Base-by-base conservation (phyloP, 768 basidiomycete genomes). In the Lactarius indigo region DNA sequence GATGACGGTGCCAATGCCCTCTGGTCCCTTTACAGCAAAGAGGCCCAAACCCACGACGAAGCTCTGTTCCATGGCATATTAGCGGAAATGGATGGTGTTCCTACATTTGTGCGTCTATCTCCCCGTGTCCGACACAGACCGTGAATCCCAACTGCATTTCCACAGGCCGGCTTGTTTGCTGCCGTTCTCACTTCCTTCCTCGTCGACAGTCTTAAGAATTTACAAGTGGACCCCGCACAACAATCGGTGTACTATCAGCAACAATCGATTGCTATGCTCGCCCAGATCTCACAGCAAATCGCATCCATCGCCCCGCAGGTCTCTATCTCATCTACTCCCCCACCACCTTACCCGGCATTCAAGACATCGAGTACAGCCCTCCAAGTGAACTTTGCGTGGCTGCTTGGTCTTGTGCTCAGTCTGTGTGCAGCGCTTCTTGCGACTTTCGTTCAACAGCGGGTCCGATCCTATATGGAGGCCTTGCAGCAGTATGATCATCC, bases 111-210 rank as follows among this genome's bases (percentile, higher is more conserved):
- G 1, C 55, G 55, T 56, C 28, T 1, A 18, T n/a, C n/a, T 23
- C 5, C 23, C 4, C n/a, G 10, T 47, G 12, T 37, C 0, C 13
- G n/a, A 1, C 9, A 1, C 12, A 47, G 9, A 23, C 10, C n/a
- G 9, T 20, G 44, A 47, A 23, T 12, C n/a, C 3, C 4, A 47
- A 9, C 87, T n/a, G 20, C 18, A 10, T 47, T 23, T 15, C 57
- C 35, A 5, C 37, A 65, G 64, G 41, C 64, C 3, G 64, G 64
- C 5, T 31, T 65, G 52, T 65, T 65, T 23, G 56, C 64, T 13
- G 59, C 54, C 9, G 54, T 44, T 28, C 41, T 65, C 26, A 47
- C 64, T 0, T 30, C 59, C 5, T 65, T 65, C 26, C 20, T 61
- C 23, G 44, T 47, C 9, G 20, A 47, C n/a, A 47, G 44, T 10